Conservation (phyloP, 805 yeast species). For the Schizosaccharomyces cryophilus region DNA sequence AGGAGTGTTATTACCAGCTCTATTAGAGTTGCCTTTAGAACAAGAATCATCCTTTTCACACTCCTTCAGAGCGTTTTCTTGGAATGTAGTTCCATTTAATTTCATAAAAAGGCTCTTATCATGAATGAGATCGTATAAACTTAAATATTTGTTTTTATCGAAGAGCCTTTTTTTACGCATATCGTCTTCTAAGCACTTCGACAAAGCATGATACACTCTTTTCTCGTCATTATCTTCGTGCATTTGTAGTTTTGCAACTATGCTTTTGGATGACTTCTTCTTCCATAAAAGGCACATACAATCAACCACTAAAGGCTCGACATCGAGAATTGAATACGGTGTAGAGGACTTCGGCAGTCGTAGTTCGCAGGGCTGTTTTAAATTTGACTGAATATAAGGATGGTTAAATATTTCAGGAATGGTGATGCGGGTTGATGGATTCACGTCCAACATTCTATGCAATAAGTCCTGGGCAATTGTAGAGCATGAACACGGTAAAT, state of each 20-base stretch:
- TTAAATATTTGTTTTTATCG: neutral
- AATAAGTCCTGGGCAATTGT: constrained; percentile 72
- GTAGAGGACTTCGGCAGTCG: neutral
- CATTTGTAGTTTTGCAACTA: neutral
- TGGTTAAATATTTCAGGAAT: constrained; percentile 56
- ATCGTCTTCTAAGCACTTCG: neutral
- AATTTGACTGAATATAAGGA: constrained; percentile 31
- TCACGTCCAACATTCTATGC: constrained; percentile 51
- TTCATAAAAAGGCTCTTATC: neutral
- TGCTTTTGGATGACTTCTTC: neutral
- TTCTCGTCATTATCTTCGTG: neutral
- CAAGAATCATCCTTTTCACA: neutral
- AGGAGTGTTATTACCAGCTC: no score
- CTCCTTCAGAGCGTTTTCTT: neutral
- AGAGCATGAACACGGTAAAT: constrained; percentile 59
- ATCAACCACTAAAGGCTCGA: neutral
- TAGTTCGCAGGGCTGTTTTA: neutral
- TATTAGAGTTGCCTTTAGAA: neutral
- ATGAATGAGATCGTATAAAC: neutral
- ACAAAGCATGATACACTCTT: neutral
- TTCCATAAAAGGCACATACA: neutral
- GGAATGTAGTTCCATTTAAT: neutral
- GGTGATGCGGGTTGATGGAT: constrained; percentile 57
- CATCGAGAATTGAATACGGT: neutral
- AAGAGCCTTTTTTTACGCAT: neutral